Base-by-base conservation (phyloP, 2,329 filamentous ascomycete species). In the Colletotrichum eremochloae region DNA sequence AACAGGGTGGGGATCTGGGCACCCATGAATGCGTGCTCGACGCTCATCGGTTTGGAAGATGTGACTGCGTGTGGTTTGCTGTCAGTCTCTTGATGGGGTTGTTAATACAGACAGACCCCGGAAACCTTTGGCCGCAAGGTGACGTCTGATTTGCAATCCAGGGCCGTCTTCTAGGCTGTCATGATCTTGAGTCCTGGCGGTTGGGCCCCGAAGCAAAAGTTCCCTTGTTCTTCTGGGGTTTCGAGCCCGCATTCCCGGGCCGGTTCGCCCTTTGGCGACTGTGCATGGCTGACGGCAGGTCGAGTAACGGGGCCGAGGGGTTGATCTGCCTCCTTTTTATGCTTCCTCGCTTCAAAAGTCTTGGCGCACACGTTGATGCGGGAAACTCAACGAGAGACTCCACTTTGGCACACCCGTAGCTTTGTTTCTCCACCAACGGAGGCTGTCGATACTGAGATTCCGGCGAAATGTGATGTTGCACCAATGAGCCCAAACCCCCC, bases 1-100 rank as follows among this genome's bases (percentile, higher is more conserved):
- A 83, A 84, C 71, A 74, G 81, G 76, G 76, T 81, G 40, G 42
- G 81, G 36, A 72, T 81, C 42, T 82, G 79, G 80, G 79, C 80
- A 46, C 63, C 63, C 76, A 77, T 71, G 75, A 78, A 33, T 80
- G 75, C 77, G 63, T 20, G 40, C 50, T 57, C 24, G 38, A 14
- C 20, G 20, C 20, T 48, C 14, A n/a, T 12, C 12, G 20, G 38
- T 40, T 50, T 36, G 9, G 63, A 38, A 18, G 29, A 20, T 20
- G n/a, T n/a, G 33, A 31, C 31, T 38, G 24, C 18, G 46, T 31
- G 0, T 29, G 6, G 14, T 48, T 48, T 9, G 58, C 11, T 12
- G 20, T 14, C 29, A 14, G 24, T 48, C 29, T 48, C 4, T n/a
- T 11, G 29, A 20, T 14, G 9, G 31, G 24, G 58, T 8, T 62